Evolutionary conservation across 805 yeast species (phyloP), one percentile per base, ranked within the genome.

Genomic region (Pichia deserticola): DNA sequence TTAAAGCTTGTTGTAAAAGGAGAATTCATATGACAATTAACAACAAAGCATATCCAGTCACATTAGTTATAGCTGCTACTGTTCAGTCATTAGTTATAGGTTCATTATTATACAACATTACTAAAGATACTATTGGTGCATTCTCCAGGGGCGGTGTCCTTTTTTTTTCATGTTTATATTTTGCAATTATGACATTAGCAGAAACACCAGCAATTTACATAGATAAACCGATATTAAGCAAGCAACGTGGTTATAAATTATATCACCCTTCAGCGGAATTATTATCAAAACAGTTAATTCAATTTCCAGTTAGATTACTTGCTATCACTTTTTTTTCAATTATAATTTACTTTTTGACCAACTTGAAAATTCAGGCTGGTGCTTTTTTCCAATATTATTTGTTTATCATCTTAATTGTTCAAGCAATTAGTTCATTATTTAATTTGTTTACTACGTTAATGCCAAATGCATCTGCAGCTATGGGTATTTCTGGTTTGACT

Each of bases 211-310:
- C 77, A 8, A 68, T 81, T 48, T 82, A 78, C 57, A 77, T 77
- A 52, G 77, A 76, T 50, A 78, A 85, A 67, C 79, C 83, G 32
- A 79, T 82, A 56, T 71, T 81, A 50, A 80, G 77, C 56, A 82
- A 82, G 60, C 89, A 82, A 59, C 76, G 76, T 58, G 74, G 81
- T 30, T 82, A 78, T 56, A 78, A 83, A n/a, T 68, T 82, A 67
- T 81, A 78, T 61, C 77, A 81, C 52, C 80, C 82, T n/a, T 75
- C 86, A 25, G 84, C 85, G 27, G 86, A 82, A 63, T 76, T 83
- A 9, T 53, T 82, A 41, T 78, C 84, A 10, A 73, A 73, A 51
- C 75, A 78, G 54, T 59, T 82, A 36, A 73, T 82, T 40, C 82
- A 79, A 58, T 61, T 80, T 45, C 87, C 86, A 3, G 70, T 76